Conservation (phyloP, 805 yeast genomes). For the Spathaspora girioi region DNA sequence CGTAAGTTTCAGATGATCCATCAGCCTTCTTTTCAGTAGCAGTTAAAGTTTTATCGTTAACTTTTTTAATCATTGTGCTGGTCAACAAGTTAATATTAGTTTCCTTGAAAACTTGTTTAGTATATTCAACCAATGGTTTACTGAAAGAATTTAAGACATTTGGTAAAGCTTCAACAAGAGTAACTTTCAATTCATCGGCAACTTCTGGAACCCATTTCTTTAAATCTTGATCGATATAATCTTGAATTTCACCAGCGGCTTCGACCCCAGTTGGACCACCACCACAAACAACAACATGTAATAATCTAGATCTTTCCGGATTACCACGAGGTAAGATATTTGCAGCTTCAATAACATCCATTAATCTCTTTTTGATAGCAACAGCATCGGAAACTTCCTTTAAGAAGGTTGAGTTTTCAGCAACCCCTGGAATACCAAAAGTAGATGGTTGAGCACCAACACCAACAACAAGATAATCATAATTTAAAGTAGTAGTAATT, state of each 20-base stretch:
- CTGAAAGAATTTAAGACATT: slow-evolving; percentile 78
- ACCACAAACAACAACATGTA: slow-evolving; percentile 90
- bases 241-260: slow-evolving; percentile 94
- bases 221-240: slow-evolving; percentile 89
- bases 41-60: slow-evolving; percentile 63
- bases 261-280: slow-evolving; percentile 99
- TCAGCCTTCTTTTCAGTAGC: slow-evolving; percentile 66
- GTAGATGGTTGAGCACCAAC: slow-evolving; percentile 96
- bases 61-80: slow-evolving; percentile 86
- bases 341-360: slow-evolving; percentile 89
- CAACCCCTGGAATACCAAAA: slow-evolving; percentile 92
- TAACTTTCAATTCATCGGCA: slow-evolving; percentile 75
- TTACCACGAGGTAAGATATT: slow-evolving; percentile 70
- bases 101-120: slow-evolving; percentile 68
- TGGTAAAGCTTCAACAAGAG: slow-evolving; percentile 88
- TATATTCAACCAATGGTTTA: slow-evolving; percentile 67
- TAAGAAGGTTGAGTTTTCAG: slow-evolving; percentile 80
- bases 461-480: slow-evolving; percentile 85
- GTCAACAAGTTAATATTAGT: slow-evolving; percentile 71
- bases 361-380: slow-evolving; percentile 74
- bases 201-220: slow-evolving; percentile 85
- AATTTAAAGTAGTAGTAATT: slow-evolving; percentile 47
- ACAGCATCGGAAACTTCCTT: slow-evolving; percentile 89
- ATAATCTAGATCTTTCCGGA: slow-evolving; percentile 78
- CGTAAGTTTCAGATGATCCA: slow-evolving; percentile 57